These are phyloP conservation scores for Wallacemonas rigidus DNA, from an alignment of 208 protist species.

Conservation along the genomic window DNA sequence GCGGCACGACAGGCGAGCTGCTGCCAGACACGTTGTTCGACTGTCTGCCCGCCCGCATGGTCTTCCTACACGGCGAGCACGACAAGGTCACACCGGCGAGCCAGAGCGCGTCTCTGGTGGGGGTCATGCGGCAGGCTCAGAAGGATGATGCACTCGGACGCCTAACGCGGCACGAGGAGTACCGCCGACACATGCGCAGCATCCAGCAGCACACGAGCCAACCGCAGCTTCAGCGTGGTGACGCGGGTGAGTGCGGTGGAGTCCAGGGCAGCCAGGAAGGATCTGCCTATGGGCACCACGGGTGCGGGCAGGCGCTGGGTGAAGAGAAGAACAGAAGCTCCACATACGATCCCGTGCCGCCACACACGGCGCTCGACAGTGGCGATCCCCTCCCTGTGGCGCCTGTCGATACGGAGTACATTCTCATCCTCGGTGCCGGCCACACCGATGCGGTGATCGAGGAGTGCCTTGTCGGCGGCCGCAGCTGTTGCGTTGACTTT, in stretches of 20 bases:
- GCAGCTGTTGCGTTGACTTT: slow-evolving; percentile 78
- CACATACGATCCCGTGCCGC: too few relatives aligned
- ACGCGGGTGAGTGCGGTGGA: background rate
- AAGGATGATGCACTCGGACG: slow-evolving; percentile 31
- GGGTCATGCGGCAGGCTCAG: slow-evolving; percentile 61
- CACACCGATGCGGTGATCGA: slow-evolving; percentile 83
- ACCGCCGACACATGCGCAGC: slow-evolving; percentile 34
- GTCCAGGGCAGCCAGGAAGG: too few relatives aligned
- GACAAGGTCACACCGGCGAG: slow-evolving; percentile 41
- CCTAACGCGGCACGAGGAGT: slow-evolving; percentile 24
- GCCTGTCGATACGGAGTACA: slow-evolving; percentile 54
- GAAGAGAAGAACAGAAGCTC: too few relatives aligned
- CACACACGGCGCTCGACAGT: background rate
- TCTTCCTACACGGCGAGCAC: slow-evolving; percentile 56
- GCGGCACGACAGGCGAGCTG: slow-evolving; percentile 32
- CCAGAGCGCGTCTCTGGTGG: slow-evolving; percentile 57
- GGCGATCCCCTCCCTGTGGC: slow-evolving; percentile 19
- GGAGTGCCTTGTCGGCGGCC: slow-evolving; percentile 56
- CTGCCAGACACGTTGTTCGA: slow-evolving; percentile 60
- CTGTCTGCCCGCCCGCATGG: slow-evolving; percentile 41
- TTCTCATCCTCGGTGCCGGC: slow-evolving; percentile 52
- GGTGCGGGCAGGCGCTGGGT: too few relatives aligned
- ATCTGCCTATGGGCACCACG: too few relatives aligned
- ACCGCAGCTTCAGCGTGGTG: slow-evolving; percentile 12
- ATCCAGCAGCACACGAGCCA: background rate